These are phyloP conservation scores for Megacollybia marginata DNA, from an alignment of 768 basidiomycete genomes.

Conservation along the genomic window DNA sequence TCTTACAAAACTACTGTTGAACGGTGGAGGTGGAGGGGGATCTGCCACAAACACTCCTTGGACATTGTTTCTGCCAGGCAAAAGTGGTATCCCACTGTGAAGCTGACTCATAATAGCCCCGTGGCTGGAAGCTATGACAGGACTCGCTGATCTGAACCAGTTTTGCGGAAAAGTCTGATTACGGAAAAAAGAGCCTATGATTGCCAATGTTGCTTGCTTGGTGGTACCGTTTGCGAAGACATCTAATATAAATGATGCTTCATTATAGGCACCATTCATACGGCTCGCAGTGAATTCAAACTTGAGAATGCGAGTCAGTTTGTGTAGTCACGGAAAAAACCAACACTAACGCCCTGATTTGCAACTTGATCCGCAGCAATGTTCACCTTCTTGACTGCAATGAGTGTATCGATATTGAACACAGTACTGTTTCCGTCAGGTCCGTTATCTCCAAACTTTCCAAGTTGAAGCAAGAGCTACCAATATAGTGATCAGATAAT, in stretches of 20 bases:
- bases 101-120: too few relatives aligned
- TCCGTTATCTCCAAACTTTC: too few relatives aligned
- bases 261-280: conserved; percentile 1
- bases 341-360: conserved; percentile 3
- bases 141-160: conserved; percentile 5
- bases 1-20: too few relatives aligned
- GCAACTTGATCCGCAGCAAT: conserved; percentile 7
- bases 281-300: conserved; percentile 1
- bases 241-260: conserved; percentile 2
- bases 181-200: conserved; percentile 9
- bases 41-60: too few relatives aligned
- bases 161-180: conserved; percentile 7
- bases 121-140: conserved; percentile 2
- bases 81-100: too few relatives aligned
- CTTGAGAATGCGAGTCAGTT: not conserved
- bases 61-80: too few relatives aligned
- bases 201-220: conserved; percentile 6
- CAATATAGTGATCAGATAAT: not conserved
- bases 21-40: too few relatives aligned
- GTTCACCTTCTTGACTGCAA: conserved; percentile 7
- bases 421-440: conserved; percentile 7
- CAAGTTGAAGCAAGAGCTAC: conserved; percentile 7
- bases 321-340: not conserved
- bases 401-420: conserved; percentile 6
- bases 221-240: conserved; percentile 6